Base-by-base conservation (phyloP, 371 early-diverging fungal genomes). In the Rhizomucor pusillus region DNA sequence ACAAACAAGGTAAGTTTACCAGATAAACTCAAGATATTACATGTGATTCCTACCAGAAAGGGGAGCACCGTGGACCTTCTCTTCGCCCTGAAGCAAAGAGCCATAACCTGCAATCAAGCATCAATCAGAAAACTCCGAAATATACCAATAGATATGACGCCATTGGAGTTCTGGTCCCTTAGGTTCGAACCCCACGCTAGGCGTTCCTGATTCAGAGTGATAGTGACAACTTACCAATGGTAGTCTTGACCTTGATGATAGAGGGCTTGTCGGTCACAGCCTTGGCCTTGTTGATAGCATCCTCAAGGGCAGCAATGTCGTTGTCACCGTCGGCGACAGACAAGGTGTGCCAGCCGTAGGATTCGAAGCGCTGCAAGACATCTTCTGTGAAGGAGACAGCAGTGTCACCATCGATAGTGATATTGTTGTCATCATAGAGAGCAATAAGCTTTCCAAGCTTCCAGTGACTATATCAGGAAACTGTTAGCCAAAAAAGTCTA, bases 391-490 rank as follows among this genome's bases (percentile, higher is more conserved):
- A 96, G 10, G 93, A 89, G 25, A 98, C 74, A 22, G 80, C 82
- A 40, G 93, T 94, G 49, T 89, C 87, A 59, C 94, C 93, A 79
- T 99, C 99, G 66, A 99, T 99, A 43, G 92, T 87, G 72, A 97
- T 91, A 56, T 91, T 82, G 81, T 99, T 99, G 67, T 92, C 93
- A 75, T 99, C 99, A 73, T 99, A 99, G 44, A 99, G 80, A n/a
- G 89, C 90, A 57, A 95, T 92, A 52, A 99, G 75, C 63, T 96
- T 96, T 58, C 94, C 94, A 34, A 99, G 81, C 69, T 93, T 70
- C 65, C 95, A 79, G 71, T 99, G 99, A 47, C 89, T 87, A 63
- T 52, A 29, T 29, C 29, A 29, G 29, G 29, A 29, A 29, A 29
- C 29, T 29, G 46, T 34, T 36, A 34, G 35, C 9, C 20, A 36